A percentile compares a stretch with the other conserved stretches of the same genome.
Evolutionary conservation across 352 stramenopile species (phyloP).

Genomic region (Lagenidium giganteum): DNA sequence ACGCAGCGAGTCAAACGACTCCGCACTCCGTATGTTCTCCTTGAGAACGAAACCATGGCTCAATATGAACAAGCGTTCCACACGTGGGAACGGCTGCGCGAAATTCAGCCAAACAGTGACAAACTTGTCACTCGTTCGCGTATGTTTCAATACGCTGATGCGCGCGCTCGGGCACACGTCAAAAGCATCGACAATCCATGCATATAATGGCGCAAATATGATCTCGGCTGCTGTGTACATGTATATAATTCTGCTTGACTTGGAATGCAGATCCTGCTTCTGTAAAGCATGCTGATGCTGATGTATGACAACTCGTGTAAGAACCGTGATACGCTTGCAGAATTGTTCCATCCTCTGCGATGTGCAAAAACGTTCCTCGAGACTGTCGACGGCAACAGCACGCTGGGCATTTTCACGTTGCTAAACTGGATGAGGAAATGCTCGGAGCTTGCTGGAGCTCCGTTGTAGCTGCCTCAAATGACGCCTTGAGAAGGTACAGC

Average conservation of each 20-base stretch:
- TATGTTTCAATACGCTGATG: too few relatives aligned
- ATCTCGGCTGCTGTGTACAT: conserved; percentile 44
- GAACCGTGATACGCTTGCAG: conserved; percentile 39
- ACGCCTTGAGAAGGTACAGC: conserved; percentile 31
- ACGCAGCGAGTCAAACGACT: too few relatives aligned
- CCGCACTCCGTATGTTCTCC: too few relatives aligned
- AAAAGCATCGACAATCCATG: conserved; percentile 48
- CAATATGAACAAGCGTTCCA: too few relatives aligned
- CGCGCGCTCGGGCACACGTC: conserved; percentile 36
- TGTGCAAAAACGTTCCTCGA: conserved; percentile 39
- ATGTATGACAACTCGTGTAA: conserved; percentile 38
- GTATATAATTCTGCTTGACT: conserved; percentile 30
- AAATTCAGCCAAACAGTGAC: too few relatives aligned
- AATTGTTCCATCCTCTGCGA: conserved; percentile 36
- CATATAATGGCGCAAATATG: conserved; percentile 44
- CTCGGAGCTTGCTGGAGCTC: conserved; percentile 36
- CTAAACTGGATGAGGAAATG: conserved; percentile 21
- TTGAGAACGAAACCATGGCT: too few relatives aligned
- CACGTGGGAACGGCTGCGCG: too few relatives aligned
- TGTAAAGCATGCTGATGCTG: conserved; percentile 36
- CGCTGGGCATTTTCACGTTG: conserved; percentile 34
- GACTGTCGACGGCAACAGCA: conserved; percentile 32
- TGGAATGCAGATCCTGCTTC: conserved; percentile 17
- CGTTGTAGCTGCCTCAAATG: conserved; percentile 32
- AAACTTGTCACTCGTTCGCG: too few relatives aligned